Percentiles rank a stretch among this genome's conserved stretches.
Conservation (phyloP, 306 rosid genomes). For the Betula pendula region DNA sequence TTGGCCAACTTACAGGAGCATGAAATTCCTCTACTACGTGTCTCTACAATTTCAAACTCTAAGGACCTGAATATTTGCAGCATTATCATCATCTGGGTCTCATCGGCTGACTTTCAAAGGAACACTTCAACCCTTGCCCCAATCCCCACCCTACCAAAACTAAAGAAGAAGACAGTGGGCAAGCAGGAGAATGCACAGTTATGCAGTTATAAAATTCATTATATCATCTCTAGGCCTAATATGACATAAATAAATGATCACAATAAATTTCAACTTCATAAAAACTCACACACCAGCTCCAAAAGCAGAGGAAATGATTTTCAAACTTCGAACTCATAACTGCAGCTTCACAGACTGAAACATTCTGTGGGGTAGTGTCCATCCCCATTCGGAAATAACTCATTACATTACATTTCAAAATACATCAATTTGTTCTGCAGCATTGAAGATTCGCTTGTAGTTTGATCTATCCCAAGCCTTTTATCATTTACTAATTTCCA, state of each 20-base stretch:
- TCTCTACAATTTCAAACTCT: not conserved
- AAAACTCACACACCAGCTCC: not conserved
- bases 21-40: too few species aligned
- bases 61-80: not conserved
- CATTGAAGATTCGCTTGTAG: not conserved
- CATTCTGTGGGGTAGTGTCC: not conserved
- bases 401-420: not conserved
- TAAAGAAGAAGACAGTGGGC: not conserved
- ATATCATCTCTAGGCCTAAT: not conserved
- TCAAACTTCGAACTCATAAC: not conserved
- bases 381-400: not conserved
- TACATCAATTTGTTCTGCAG: conserved; percentile 11
- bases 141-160: not conserved
- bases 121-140: not conserved
- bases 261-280: not conserved
- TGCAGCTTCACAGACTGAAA: not conserved
- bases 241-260: not conserved
- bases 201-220: not conserved
- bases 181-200: not conserved
- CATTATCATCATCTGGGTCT: not conserved
- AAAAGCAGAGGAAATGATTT: not conserved
- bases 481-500: not conserved
- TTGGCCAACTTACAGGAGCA: too few species aligned
- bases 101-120: not conserved
- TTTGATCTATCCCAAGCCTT: conserved; percentile 3